Percentiles rank a stretch among this genome's conserved stretches.
Conservation (phyloP, 2,329 filamentous ascomycete genomes). For the Alternaria sp. region DNA sequence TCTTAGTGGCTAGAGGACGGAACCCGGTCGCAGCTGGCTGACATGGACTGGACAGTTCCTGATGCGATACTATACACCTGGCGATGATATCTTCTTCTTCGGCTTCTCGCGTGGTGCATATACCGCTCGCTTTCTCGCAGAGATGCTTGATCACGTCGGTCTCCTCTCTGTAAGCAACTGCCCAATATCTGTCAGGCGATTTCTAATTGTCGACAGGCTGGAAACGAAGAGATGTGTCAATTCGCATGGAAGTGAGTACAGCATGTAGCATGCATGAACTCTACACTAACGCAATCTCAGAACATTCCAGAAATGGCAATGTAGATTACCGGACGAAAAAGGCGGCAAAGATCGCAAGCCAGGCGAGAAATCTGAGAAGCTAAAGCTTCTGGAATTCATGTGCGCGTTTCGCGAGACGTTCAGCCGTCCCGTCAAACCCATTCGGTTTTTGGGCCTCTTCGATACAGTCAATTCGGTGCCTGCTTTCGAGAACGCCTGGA, state of each 20-base stretch:
- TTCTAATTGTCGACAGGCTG: conserved; percentile 54
- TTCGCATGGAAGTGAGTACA: conserved; percentile 74
- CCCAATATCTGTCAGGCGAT: background rate
- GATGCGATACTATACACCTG: conserved; percentile 57
- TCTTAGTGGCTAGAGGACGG: background rate
- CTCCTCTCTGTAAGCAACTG: conserved; percentile 62
- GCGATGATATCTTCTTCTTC: conserved; percentile 57
- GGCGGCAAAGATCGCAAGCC: conserved; percentile 38
- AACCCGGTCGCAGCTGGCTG: background rate
- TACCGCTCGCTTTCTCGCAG: conserved; percentile 64
- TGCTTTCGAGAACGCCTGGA: conserved; percentile 75
- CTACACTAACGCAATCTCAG: conserved; percentile 6
- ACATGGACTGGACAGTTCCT: conserved; percentile 44
- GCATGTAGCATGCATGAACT: background rate
- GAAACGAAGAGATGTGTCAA: conserved; percentile 83
- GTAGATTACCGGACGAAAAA: conserved; percentile 51
- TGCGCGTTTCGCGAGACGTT: conserved; percentile 83
- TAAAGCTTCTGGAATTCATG: conserved; percentile 75
- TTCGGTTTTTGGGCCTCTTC: conserved; percentile 79
- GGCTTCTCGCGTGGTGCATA: conserved; percentile 60
- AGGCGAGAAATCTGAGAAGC: conserved; percentile 58
- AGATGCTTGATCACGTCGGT: conserved; percentile 85
- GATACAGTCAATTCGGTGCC: conserved; percentile 84
- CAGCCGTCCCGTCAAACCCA: conserved; percentile 73
- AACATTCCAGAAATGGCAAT: conserved; percentile 76